phyloP scores from a whole-genome alignment of 495 filamentous ascomycete species.

The Xylona heveae region DNA sequence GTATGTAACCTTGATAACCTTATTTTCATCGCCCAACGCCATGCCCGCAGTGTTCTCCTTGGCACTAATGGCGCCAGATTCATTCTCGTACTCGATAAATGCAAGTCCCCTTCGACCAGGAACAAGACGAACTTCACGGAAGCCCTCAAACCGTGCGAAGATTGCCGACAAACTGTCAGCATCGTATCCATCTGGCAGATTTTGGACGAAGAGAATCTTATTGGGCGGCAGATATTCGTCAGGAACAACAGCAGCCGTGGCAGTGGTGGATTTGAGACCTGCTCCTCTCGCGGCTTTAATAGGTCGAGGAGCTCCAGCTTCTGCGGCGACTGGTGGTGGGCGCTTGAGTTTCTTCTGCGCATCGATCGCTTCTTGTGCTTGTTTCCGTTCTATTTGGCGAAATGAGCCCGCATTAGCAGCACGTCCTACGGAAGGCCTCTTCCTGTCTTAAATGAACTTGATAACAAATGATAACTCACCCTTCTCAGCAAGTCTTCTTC shows the following conservation, averaged over 20 bases:
- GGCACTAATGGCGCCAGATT: slow-evolving; percentile 74
- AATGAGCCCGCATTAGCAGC: background rate
- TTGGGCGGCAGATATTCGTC: slow-evolving; percentile 97
- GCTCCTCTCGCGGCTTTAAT: slow-evolving; percentile 53
- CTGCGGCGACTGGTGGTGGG: slow-evolving; percentile 26
- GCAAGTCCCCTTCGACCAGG: slow-evolving; percentile 77
- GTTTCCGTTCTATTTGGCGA: slow-evolving; percentile 52
- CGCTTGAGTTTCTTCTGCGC: slow-evolving; percentile 68
- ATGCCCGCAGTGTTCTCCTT: slow-evolving; percentile 93
- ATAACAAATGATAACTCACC: slow-evolving; percentile 29
- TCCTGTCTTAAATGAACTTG: too few species aligned
- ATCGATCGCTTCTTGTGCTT: slow-evolving; percentile 67
- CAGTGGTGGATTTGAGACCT: slow-evolving; percentile 60
- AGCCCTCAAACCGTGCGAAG: slow-evolving; percentile 83
- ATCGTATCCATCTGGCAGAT: slow-evolving; percentile 72
- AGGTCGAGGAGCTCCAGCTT: slow-evolving; percentile 33
- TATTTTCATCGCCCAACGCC: slow-evolving; percentile 49
- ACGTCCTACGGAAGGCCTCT: too few species aligned
- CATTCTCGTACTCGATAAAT: slow-evolving; percentile 88
- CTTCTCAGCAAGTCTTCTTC: slow-evolving; percentile 71
- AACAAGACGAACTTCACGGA: slow-evolving; percentile 78
- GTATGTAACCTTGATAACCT: slow-evolving; percentile 67
- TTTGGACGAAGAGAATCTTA: slow-evolving; percentile 91
- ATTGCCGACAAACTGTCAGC: slow-evolving; percentile 57
- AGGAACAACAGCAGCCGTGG: slow-evolving; percentile 57